Evolutionary conservation across 2,329 filamentous ascomycete genomes (phyloP).

Genomic region (Ophiostoma australiae): DNA sequence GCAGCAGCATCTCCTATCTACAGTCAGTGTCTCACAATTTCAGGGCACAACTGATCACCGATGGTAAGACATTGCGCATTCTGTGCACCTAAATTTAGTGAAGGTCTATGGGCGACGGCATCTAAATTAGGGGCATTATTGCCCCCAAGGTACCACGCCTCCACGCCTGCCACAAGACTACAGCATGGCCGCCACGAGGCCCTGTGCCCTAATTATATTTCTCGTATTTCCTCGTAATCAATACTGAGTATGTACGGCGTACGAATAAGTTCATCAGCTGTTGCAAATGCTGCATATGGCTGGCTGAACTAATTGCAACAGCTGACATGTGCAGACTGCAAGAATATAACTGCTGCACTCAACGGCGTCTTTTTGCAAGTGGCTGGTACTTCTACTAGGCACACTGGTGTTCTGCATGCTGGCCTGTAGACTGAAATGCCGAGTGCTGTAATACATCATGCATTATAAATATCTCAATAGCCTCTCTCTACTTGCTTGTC

Average conservation of each 20-base stretch:
- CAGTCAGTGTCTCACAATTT: not conserved
- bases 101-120: not conserved
- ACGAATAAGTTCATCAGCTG: not conserved
- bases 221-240: no score
- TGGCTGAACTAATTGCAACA: not conserved
- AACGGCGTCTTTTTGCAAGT: not conserved
- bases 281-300: not conserved
- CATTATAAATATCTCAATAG: not conserved
- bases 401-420: not conserved
- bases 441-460: not conserved
- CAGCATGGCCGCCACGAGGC: conserved; percentile 13
- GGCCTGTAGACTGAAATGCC: no score
- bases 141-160: not conserved
- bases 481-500: not conserved
- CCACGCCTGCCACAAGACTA: not conserved
- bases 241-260: not conserved
- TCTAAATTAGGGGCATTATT: not conserved
- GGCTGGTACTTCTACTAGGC: not conserved
- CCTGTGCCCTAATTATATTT: not conserved
- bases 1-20: not conserved
- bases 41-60: not conserved
- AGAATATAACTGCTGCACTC: not conserved
- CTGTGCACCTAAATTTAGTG: not conserved
- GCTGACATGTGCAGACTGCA: not conserved
- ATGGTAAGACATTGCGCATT: not conserved